Evolutionary conservation across 1,284 basidiomycete species (phyloP).

Genomic region (Ustilago crameri): DNA sequence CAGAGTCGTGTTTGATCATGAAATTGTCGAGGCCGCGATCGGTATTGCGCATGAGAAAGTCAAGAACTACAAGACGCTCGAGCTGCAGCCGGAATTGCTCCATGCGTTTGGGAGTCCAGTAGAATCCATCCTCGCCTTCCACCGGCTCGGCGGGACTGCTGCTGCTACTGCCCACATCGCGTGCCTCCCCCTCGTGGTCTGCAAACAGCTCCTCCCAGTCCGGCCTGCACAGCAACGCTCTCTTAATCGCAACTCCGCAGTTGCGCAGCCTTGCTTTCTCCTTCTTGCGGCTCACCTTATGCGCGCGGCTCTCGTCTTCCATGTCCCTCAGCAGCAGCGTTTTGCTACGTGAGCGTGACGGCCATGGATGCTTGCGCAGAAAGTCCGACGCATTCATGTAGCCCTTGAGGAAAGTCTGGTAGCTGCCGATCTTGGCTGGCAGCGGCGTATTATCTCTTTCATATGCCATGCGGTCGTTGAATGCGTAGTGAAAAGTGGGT

Average conservation of each 20-base stretch:
- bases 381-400: conserved; percentile 88
- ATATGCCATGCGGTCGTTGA: conserved; percentile 54
- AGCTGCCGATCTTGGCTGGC: conserved; percentile 76
- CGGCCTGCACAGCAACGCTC: conserved; percentile 72
- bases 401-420: conserved; percentile 87
- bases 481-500: conserved; percentile 62
- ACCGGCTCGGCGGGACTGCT: background rate
- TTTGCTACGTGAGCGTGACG: conserved; percentile 78
- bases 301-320: conserved; percentile 77
- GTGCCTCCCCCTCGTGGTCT: conserved; percentile 30
- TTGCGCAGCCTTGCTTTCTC: conserved; percentile 56
- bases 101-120: conserved; percentile 81
- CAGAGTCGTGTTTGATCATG: conserved; percentile 72
- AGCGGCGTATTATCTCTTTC: conserved; percentile 41
- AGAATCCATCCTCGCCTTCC: conserved; percentile 72
- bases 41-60: conserved; percentile 89
- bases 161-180: conserved; percentile 1
- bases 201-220: conserved; percentile 76
- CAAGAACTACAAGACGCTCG: conserved; percentile 77
- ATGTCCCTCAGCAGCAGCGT: conserved; percentile 73
- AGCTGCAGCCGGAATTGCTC: conserved; percentile 84
- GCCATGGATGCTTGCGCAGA: conserved; percentile 85
- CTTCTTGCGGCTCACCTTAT: conserved; percentile 59
- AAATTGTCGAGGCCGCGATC: conserved; percentile 70
- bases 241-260: conserved; percentile 58